A percentile compares a stretch with the other conserved stretches of the same genome.
Evolutionary conservation across 257 asterid genomes (phyloP).

Genomic region (Petrea volubilis): DNA sequence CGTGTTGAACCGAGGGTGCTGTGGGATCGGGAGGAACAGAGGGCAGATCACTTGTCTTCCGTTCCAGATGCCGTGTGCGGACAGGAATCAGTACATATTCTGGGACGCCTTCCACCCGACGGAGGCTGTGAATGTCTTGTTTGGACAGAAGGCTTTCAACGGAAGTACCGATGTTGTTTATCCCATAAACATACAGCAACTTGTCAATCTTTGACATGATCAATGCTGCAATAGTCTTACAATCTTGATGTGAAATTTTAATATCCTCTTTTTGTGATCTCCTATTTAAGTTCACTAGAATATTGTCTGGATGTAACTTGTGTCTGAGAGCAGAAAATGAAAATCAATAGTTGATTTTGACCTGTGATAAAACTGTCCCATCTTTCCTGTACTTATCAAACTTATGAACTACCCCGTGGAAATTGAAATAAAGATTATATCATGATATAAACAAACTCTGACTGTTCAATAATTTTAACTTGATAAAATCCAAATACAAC

Average conservation of each 20-base stretch:
- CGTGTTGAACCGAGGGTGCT: constrained; percentile 71
- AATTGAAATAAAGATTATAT: no score
- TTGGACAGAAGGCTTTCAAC: constrained; percentile 64
- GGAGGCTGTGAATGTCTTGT: constrained; percentile 68
- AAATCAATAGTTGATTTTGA: background rate
- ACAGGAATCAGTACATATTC: constrained; percentile 60
- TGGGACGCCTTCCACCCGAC: constrained; percentile 98
- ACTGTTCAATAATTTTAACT: background rate
- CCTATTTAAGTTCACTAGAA: constrained; percentile 4
- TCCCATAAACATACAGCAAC: constrained; percentile 71
- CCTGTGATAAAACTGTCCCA: background rate
- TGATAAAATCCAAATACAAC: background rate
- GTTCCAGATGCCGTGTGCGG: constrained; percentile 66
- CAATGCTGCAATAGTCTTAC: background rate
- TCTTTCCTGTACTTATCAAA: background rate
- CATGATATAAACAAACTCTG: background rate
- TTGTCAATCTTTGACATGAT: constrained; percentile 46
- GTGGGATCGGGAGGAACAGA: constrained; percentile 81
- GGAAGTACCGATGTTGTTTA: constrained; percentile 53
- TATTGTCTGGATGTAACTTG: constrained; percentile 6
- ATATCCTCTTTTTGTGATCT: background rate
- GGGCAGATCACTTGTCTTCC: constrained; percentile 92
- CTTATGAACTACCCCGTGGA: no score
- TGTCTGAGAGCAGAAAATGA: background rate
- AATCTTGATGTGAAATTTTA: background rate